Conservation (phyloP, 75 land plant genomes). For the Cunninghamia lanceolata region DNA sequence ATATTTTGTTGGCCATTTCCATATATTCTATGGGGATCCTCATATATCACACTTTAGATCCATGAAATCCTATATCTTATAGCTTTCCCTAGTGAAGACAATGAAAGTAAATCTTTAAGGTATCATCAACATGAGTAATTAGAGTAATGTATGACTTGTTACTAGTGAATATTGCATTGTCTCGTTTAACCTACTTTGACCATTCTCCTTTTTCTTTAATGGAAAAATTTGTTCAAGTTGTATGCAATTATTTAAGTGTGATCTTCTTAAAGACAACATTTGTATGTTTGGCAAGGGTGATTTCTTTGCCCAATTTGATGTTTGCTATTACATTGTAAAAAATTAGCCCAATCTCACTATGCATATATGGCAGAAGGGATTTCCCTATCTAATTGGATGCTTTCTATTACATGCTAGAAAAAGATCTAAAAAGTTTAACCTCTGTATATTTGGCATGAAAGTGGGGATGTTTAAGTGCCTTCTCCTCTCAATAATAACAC, state of each 20-base stretch:
- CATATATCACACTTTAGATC: neutral
- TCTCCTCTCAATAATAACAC: too few relatives aligned
- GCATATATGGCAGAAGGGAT: too few relatives aligned
- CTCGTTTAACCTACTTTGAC: neutral
- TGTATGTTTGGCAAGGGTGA: too few relatives aligned
- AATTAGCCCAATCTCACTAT: too few relatives aligned
- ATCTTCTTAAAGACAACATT: neutral
- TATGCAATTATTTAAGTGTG: neutral
- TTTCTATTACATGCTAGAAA: too few relatives aligned
- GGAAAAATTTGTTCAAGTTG: neutral
- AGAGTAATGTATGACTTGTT: neutral
- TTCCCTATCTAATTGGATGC: too few relatives aligned
- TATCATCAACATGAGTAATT: neutral
- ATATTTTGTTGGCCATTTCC: neutral
- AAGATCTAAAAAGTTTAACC: too few relatives aligned
- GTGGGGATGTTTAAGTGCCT: too few relatives aligned
- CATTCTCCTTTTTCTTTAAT: neutral
- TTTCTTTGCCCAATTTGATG: too few relatives aligned
- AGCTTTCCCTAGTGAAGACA: neutral
- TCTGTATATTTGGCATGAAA: too few relatives aligned
- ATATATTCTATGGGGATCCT: neutral
- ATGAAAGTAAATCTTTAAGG: neutral
- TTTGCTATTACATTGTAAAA: too few relatives aligned
- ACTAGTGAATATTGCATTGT: neutral
- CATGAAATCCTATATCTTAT: neutral